Evolutionary conservation across 1,284 basidiomycete genomes (phyloP).

Genomic region (Trichosporon faecale): DNA sequence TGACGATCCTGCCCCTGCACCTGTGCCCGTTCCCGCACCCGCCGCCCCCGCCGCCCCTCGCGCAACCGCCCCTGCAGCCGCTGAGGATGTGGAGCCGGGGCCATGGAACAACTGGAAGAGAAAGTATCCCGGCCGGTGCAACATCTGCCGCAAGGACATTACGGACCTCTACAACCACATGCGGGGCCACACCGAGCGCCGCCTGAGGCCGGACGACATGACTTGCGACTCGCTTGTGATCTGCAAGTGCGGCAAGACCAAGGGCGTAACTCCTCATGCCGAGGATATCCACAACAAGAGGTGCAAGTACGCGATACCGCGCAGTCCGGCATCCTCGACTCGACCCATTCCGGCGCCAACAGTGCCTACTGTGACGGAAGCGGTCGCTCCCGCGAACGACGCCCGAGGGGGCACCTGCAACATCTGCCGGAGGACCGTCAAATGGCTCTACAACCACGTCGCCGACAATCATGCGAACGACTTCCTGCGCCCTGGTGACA

Average conservation of each 20-base stretch:
- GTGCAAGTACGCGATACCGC: background rate
- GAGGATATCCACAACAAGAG: background rate
- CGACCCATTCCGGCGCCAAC: background rate
- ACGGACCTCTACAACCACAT: background rate
- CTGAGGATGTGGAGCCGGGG: too few relatives aligned
- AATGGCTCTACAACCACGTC: too few relatives aligned
- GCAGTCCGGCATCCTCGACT: background rate
- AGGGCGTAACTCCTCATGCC: background rate
- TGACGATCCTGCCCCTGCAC: too few relatives aligned
- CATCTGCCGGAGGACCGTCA: too few relatives aligned
- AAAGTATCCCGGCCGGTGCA: background rate
- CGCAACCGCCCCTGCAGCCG: too few relatives aligned
- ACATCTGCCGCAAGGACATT: background rate
- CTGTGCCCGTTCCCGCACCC: too few relatives aligned
- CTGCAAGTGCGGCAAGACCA: background rate
- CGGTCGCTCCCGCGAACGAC: too few relatives aligned
- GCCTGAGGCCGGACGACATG: background rate
- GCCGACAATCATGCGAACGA: too few relatives aligned
- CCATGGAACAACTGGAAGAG: background rate
- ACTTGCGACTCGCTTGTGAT: background rate
- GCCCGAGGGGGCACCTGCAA: too few relatives aligned
- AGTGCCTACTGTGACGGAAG: too few relatives aligned
- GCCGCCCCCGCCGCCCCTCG: too few relatives aligned
- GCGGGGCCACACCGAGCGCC: background rate
- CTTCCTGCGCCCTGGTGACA: too few relatives aligned